Percentiles rank a stretch among this genome's conserved stretches.
These are phyloP conservation scores for Metarhizium humberi DNA, from an alignment of 2,329 filamentous ascomycete species.

Conservation along the genomic window DNA sequence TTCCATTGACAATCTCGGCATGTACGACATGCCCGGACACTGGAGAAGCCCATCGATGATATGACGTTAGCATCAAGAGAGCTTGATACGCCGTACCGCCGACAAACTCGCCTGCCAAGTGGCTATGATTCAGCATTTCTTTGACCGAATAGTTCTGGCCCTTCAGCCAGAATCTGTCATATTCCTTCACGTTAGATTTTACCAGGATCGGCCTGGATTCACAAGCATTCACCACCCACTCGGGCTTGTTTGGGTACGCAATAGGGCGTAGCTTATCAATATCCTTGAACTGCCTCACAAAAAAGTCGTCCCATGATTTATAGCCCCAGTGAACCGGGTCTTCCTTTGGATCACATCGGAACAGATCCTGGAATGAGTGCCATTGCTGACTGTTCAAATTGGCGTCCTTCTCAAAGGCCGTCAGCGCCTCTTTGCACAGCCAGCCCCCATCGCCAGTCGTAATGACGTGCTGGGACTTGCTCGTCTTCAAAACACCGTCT, in stretches of 20 bases:
- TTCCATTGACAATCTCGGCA: conserved; percentile 45
- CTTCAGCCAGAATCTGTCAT: conserved; percentile 59
- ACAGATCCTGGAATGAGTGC: conserved; percentile 11
- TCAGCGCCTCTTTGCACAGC: conserved; percentile 10
- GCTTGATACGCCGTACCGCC: conserved; percentile 56
- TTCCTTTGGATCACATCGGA: conserved; percentile 10
- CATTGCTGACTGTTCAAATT: conserved; percentile 7
- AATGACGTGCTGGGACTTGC: conserved; percentile 10
- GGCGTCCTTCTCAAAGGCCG: conserved; percentile 10
- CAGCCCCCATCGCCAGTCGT: conserved; percentile 8
- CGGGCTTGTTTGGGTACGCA: conserved; percentile 28
- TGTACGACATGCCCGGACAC: conserved; percentile 47
- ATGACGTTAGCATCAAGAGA: conserved; percentile 52
- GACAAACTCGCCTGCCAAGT: conserved; percentile 37
- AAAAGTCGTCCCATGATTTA: conserved; percentile 56
- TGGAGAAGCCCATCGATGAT: conserved; percentile 60
- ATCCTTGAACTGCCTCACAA: conserved; percentile 41
- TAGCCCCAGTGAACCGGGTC: conserved; percentile 30
- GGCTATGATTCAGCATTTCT: conserved; percentile 48
- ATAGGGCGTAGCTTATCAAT: conserved; percentile 37
- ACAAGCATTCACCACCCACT: conserved; percentile 43
- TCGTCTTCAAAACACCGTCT: background rate
- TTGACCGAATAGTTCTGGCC: conserved; percentile 51
- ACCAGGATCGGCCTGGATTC: conserved; percentile 48
- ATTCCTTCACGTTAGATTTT: conserved; percentile 33